Conservation (phyloP, 495 filamentous ascomycete species). For the Diplogelasinospora grovesii region DNA sequence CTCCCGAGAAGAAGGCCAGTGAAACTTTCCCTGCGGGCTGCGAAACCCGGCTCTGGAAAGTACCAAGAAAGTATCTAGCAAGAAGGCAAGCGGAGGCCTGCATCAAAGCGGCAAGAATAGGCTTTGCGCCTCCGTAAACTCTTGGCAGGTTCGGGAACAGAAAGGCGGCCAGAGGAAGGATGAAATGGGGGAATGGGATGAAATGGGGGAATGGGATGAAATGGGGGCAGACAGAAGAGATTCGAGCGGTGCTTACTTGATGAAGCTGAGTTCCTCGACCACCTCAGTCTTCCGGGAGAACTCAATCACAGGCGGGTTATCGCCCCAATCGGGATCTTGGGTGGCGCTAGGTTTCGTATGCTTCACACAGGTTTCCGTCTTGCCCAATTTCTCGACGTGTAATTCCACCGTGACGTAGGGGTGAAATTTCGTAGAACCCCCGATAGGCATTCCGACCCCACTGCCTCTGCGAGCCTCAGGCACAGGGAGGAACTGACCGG, state of each 20-base stretch:
- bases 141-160: too few relatives aligned
- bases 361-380: conserved; percentile 22
- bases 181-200: background rate
- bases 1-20: background rate
- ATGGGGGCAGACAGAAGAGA: background rate
- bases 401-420: conserved; percentile 67
- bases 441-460: conserved; percentile 20
- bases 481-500: conserved; percentile 38
- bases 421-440: conserved; percentile 23
- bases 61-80: background rate
- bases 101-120: background rate
- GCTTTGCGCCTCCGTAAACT: background rate
- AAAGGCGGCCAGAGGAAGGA: background rate
- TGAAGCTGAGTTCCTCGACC: conserved; percentile 40
- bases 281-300: conserved; percentile 35
- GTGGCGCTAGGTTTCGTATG: conserved; percentile 28
- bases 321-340: conserved; percentile 37
- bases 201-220: background rate
- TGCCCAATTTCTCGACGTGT: conserved; percentile 59
- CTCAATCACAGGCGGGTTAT: conserved; percentile 21
- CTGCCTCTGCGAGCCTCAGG: conserved; percentile 13
- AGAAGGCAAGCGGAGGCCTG: background rate
- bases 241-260: conserved; percentile 32
- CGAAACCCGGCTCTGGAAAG: background rate
- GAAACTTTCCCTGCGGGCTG: background rate